Percentiles rank a stretch among this genome's conserved stretches.
Conservation (phyloP, 768 basidiomycete genomes). For the Suillus variegatus region DNA sequence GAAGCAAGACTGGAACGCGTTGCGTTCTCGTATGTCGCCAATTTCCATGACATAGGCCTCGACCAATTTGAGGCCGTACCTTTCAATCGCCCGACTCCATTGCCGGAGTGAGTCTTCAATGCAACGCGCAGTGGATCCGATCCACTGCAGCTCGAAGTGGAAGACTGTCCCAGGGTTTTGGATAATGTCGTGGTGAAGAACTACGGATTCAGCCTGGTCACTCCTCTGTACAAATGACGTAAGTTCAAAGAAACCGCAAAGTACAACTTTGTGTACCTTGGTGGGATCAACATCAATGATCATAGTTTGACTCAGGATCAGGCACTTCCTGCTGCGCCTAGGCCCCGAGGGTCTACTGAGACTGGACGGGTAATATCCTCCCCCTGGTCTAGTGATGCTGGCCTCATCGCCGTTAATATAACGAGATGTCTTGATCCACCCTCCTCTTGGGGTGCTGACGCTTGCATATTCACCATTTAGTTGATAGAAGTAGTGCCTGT, state of each 20-base stretch:
- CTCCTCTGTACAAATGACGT: conserved; percentile 54
- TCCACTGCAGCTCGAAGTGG: conserved; percentile 98
- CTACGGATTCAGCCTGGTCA: conserved; percentile 84
- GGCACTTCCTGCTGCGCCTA: conserved; percentile 54
- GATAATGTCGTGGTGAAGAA: conserved; percentile 92
- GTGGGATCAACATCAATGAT: conserved; percentile 83
- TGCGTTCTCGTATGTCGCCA: conserved; percentile 79
- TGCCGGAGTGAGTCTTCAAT: conserved; percentile 86
- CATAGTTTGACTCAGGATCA: conserved; percentile 87
- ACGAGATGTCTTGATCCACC: conserved; percentile 66
- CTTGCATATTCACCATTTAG: conserved; percentile 75
- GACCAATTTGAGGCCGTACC: conserved; percentile 88
- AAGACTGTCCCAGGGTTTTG: conserved; percentile 95
- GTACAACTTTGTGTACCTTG: conserved; percentile 48
- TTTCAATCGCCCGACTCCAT: conserved; percentile 82
- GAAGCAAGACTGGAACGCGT: conserved; percentile 90
- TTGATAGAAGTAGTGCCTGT: conserved; percentile 87
- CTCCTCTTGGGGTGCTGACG: conserved; percentile 62
- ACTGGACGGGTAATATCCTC: conserved; percentile 38
- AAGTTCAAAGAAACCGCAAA: conserved; percentile 2
- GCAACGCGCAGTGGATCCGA: conserved; percentile 88
- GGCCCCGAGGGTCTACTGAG: conserved; percentile 38
- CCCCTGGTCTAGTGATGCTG: conserved; percentile 21
- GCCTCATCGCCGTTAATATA: conserved; percentile 43
- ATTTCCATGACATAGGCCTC: conserved; percentile 95